These are phyloP conservation scores for Penicillium palitans DNA, from an alignment of 2,329 filamentous ascomycete species.

Conservation along the genomic window DNA sequence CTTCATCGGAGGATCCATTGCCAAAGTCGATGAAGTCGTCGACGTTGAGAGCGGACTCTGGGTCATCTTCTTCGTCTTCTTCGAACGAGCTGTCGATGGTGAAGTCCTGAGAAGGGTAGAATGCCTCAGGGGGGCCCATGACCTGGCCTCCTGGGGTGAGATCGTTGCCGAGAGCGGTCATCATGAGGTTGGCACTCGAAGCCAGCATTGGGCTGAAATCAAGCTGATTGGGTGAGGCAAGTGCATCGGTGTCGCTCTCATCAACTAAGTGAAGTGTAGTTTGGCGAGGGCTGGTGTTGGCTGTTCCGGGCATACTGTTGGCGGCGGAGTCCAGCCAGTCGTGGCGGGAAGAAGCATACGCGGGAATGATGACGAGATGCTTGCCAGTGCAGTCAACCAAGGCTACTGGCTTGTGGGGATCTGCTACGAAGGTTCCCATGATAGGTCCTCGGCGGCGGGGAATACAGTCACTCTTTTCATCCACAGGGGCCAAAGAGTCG, in stretches of 20 bases:
- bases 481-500: conserved; percentile 46
- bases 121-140: conserved; percentile 73
- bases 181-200: conserved; percentile 74
- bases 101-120: conserved; percentile 65
- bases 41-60: conserved; percentile 62
- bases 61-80: conserved; percentile 64
- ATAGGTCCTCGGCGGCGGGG: conserved; percentile 48
- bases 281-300: conserved; percentile 45
- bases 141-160: conserved; percentile 57
- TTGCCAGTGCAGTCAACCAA: conserved; percentile 51
- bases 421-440: conserved; percentile 50
- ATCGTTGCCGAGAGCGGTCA: conserved; percentile 65
- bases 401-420: conserved; percentile 50
- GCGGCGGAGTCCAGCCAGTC: conserved; percentile 48
- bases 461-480: conserved; percentile 37
- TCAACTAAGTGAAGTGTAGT: conserved; percentile 43
- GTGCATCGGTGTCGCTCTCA: conserved; percentile 48
- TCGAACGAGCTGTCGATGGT: conserved; percentile 60
- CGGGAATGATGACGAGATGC: conserved; percentile 50
- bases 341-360: conserved; percentile 48
- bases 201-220: conserved; percentile 59
- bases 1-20: conserved; percentile 59
- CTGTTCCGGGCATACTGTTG: conserved; percentile 44
- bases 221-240: conserved; percentile 39
- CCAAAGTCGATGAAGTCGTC: conserved; percentile 73